These are phyloP conservation scores for Kernera saxatilis DNA, from an alignment of 345 rosid genomes.

Conservation along the genomic window DNA sequence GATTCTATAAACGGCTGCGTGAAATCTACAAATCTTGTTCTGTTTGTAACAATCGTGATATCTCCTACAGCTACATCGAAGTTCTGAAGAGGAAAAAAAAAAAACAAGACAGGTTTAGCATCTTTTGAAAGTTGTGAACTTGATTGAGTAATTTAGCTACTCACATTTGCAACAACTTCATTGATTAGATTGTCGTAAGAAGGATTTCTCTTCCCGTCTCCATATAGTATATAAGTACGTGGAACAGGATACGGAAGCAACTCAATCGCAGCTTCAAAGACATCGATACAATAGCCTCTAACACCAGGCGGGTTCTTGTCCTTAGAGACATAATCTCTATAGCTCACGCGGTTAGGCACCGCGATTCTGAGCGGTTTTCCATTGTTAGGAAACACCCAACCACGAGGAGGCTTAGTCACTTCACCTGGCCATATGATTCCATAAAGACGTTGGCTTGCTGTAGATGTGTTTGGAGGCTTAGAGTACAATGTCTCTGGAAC, in stretches of 20 bases:
- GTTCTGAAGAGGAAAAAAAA: slow-evolving; percentile 39
- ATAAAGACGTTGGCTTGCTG: slow-evolving; percentile 51
- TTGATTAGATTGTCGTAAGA: slow-evolving; percentile 47
- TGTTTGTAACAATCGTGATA: slow-evolving; percentile 64
- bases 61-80: slow-evolving; percentile 92
- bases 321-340: slow-evolving; percentile 42
- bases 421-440: slow-evolving; percentile 90
- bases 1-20: slow-evolving; percentile 87
- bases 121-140: slow-evolving; percentile 4
- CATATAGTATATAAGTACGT: slow-evolving; percentile 47
- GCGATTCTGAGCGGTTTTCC: slow-evolving; percentile 68
- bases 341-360: slow-evolving; percentile 77
- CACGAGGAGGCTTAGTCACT: slow-evolving; percentile 49
- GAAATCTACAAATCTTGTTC: slow-evolving; percentile 84
- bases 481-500: slow-evolving; percentile 58
- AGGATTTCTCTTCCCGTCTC: slow-evolving; percentile 68
- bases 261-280: slow-evolving; percentile 83
- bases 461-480: slow-evolving; percentile 51
- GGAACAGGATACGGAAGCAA: slow-evolving; percentile 95
- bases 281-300: slow-evolving; percentile 83
- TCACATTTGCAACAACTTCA: slow-evolving; percentile 66
- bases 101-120: slow-evolving; percentile 3
- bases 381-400: slow-evolving; percentile 96
- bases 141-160: slow-evolving; percentile 24
- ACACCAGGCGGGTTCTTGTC: slow-evolving; percentile 75